Percentiles rank a stretch among this genome's conserved stretches.
Conservation (phyloP, 805 yeast genomes). For the Candida saitoana region DNA sequence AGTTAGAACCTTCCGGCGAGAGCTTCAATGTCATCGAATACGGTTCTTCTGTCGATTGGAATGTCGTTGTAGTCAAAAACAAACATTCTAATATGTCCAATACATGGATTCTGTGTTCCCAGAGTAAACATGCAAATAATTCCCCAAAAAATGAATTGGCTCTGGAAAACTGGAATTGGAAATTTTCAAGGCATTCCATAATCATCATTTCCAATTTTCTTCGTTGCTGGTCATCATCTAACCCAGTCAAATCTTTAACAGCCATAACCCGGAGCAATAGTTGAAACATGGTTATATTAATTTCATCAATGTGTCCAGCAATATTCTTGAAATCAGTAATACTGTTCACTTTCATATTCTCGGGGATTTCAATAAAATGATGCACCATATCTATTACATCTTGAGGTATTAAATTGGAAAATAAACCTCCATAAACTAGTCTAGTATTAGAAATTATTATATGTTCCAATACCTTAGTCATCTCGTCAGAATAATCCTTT, state of each 20-base stretch:
- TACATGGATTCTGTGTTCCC: constrained; percentile 24
- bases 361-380: constrained; percentile 8
- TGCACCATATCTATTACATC: constrained; percentile 18
- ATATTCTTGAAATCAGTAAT: constrained; percentile 15
- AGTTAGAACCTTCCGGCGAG: constrained; percentile 12
- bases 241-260: constrained; percentile 11
- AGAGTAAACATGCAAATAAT: constrained; percentile 27
- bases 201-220: constrained; percentile 13
- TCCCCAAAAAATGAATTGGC: constrained; percentile 39
- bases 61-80: constrained; percentile 19
- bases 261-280: constrained; percentile 21
- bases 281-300: constrained; percentile 33
- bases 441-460: constrained; percentile 16
- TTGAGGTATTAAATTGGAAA: constrained; percentile 13
- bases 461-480: constrained; percentile 11
- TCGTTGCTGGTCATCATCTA: constrained; percentile 9
- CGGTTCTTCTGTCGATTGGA: constrained; percentile 7
- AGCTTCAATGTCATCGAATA: constrained; percentile 4
- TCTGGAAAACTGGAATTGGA: constrained; percentile 24
- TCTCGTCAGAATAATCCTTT: constrained; percentile 6
- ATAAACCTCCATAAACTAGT: constrained; percentile 19
- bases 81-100: constrained; percentile 25
- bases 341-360: constrained; percentile 1
- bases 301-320: constrained; percentile 24
- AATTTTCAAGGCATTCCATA: constrained; percentile 13